Evolutionary conservation across 2,329 filamentous ascomycete genomes (phyloP).

Genomic region (Fusarium sp.): DNA sequence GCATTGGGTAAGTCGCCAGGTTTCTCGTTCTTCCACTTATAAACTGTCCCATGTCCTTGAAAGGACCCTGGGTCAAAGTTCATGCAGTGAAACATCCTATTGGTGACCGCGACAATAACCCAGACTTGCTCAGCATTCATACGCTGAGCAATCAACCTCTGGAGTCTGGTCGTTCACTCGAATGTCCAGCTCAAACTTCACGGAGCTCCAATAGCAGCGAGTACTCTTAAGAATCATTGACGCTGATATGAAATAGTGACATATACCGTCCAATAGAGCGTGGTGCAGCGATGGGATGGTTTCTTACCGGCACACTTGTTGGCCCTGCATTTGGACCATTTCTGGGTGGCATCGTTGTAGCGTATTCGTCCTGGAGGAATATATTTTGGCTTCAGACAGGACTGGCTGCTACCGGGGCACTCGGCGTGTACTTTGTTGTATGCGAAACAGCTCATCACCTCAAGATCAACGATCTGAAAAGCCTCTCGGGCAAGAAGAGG

Average conservation of each 20-base stretch:
- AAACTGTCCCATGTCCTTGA: not conserved
- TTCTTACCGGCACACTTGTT: conserved; percentile 74
- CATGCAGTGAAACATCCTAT: not conserved
- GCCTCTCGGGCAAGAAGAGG: conserved; percentile 60
- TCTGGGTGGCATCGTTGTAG: conserved; percentile 80
- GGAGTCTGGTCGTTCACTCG: not conserved
- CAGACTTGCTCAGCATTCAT: not conserved
- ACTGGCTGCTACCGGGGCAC: conserved; percentile 66
- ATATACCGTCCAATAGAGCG: conserved; percentile 73
- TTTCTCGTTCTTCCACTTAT: not conserved
- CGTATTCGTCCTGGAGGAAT: conserved; percentile 74
- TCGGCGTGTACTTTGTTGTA: conserved; percentile 71
- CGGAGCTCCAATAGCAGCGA: not conserved
- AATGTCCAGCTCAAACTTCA: not conserved
- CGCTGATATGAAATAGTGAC: conserved; percentile 52
- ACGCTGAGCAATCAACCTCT: not conserved
- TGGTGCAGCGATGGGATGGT: conserved; percentile 78
- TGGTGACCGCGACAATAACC: not conserved
- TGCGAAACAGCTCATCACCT: conserved; percentile 77
- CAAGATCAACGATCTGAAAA: conserved; percentile 68
- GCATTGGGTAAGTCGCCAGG: conserved; percentile 64
- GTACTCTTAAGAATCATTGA: not conserved
- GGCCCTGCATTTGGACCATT: conserved; percentile 77
- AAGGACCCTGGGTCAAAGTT: not conserved
- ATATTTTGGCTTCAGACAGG: conserved; percentile 83